These are phyloP conservation scores for Candida ponderosae DNA, from an alignment of 805 yeast species.

Conservation along the genomic window DNA sequence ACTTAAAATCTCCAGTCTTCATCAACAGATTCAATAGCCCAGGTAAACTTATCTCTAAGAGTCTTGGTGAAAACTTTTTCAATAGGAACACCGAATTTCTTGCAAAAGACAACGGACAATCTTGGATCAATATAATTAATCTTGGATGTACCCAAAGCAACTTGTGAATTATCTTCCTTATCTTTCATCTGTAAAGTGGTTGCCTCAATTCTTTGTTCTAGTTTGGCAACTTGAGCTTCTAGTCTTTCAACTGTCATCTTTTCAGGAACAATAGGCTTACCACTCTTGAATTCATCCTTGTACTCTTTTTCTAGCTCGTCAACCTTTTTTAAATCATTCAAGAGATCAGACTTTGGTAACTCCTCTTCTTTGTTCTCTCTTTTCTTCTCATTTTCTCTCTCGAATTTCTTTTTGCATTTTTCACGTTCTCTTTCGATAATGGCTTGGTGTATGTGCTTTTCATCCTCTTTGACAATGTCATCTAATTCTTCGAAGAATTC, in stretches of 20 bases:
- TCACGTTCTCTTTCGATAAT: conserved; percentile 62
- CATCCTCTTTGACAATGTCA: conserved; percentile 59
- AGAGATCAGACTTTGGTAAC: conserved; percentile 47
- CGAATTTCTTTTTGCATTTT: conserved; percentile 54
- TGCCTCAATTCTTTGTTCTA: conserved; percentile 63
- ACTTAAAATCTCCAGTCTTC: conserved; percentile 83
- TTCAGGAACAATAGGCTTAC: conserved; percentile 46
- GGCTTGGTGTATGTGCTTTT: conserved; percentile 45
- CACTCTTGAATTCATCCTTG: conserved; percentile 49
- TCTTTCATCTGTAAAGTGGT: conserved; percentile 75
- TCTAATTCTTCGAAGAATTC: conserved; percentile 61
- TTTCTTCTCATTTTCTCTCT: conserved; percentile 70
- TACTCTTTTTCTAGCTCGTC: conserved; percentile 44
- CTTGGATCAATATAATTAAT: conserved; percentile 95
- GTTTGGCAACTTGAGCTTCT: conserved; percentile 57
- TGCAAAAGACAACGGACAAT: conserved; percentile 80
- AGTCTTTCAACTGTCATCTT: conserved; percentile 54
- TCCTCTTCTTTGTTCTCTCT: conserved; percentile 46
- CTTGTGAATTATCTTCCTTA: conserved; percentile 90
- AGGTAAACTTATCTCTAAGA: conserved; percentile 81
- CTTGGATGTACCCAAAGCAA: conserved; percentile 88
- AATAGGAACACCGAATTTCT: conserved; percentile 80
- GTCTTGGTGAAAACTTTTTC: conserved; percentile 91
- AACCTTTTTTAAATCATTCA: conserved; percentile 49
- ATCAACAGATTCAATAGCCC: conserved; percentile 93